A percentile compares a stretch with the other conserved stretches of the same genome.
Conservation (phyloP, 2,329 filamentous ascomycete genomes). For the Stachybotrys chlorohalonatus region DNA sequence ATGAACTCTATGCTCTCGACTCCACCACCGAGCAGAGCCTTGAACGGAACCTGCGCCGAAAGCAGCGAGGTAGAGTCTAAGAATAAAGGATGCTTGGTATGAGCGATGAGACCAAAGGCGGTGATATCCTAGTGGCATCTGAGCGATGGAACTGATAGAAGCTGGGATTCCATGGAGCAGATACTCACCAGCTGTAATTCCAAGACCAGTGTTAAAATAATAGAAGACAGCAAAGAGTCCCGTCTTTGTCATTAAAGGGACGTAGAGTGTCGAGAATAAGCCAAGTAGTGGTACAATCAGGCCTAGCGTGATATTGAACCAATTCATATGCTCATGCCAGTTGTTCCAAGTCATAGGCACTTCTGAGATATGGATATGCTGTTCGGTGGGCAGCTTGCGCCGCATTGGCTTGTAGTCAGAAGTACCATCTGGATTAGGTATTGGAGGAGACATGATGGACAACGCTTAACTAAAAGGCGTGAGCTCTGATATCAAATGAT, state of each 20-base stretch:
- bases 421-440: background rate
- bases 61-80: constrained; percentile 65
- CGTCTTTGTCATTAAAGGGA: constrained; percentile 52
- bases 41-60: constrained; percentile 69
- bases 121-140: constrained; percentile 22
- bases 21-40: constrained; percentile 74
- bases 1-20: constrained; percentile 68
- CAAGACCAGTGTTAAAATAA: constrained; percentile 68
- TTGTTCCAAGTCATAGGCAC: background rate
- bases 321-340: constrained; percentile 62
- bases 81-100: constrained; percentile 61
- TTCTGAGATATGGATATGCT: background rate
- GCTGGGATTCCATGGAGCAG: background rate
- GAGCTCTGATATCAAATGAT: too few species aligned
- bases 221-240: constrained; percentile 60
- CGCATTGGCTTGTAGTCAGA: background rate
- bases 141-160: background rate
- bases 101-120: constrained; percentile 73
- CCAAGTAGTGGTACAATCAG: constrained; percentile 22
- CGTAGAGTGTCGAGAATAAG: background rate
- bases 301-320: constrained; percentile 71
- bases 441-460: background rate
- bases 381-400: background rate
- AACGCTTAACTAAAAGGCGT: background rate
- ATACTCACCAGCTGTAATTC: constrained; percentile 56